A percentile compares a stretch with the other conserved stretches of the same genome.
Evolutionary conservation across 1,284 basidiomycete genomes (phyloP).

Genomic region (Mycena sp.): DNA sequence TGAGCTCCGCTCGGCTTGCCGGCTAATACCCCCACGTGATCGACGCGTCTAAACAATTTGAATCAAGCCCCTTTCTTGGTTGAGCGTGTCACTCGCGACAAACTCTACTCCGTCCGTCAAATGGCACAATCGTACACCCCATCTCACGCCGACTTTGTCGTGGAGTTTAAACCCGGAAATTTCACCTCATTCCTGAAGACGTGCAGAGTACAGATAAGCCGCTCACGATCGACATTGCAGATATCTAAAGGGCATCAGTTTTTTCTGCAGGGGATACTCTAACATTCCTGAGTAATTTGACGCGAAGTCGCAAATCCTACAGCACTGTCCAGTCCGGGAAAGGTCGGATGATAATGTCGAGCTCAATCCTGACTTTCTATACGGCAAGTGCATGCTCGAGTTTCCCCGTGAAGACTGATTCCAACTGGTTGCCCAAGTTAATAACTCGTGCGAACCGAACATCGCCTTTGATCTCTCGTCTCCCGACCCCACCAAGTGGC

Average conservation of each 20-base stretch:
- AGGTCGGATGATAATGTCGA: constrained; percentile 61
- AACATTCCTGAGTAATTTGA: constrained; percentile 40
- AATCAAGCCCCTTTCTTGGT: neutral
- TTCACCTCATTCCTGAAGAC: constrained; percentile 23
- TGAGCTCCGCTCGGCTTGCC: constrained; percentile 1
- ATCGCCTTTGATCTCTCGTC: constrained; percentile 63
- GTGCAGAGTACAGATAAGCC: neutral
- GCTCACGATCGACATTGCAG: neutral
- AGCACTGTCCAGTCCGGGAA: constrained; percentile 54
- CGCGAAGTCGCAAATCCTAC: constrained; percentile 46
- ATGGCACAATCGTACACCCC: constrained; percentile 2
- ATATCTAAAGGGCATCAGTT: constrained; percentile 31
- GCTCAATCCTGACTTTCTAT: constrained; percentile 72
- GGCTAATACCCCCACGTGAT: neutral
- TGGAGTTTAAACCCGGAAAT: constrained; percentile 10
- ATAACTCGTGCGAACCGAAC: constrained; percentile 75
- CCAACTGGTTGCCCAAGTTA: constrained; percentile 46
- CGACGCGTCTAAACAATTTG: neutral
- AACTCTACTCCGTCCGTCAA: neutral
- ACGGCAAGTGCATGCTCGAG: constrained; percentile 46
- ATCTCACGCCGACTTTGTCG: constrained; percentile 18
- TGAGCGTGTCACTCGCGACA: neutral
- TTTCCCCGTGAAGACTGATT: neutral
- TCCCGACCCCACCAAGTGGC: constrained; percentile 47
- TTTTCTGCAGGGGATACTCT: constrained; percentile 48